phyloP scores from a whole-genome alignment of 2,329 filamentous ascomycete genomes.

The Colletotrichum siamense region DNA sequence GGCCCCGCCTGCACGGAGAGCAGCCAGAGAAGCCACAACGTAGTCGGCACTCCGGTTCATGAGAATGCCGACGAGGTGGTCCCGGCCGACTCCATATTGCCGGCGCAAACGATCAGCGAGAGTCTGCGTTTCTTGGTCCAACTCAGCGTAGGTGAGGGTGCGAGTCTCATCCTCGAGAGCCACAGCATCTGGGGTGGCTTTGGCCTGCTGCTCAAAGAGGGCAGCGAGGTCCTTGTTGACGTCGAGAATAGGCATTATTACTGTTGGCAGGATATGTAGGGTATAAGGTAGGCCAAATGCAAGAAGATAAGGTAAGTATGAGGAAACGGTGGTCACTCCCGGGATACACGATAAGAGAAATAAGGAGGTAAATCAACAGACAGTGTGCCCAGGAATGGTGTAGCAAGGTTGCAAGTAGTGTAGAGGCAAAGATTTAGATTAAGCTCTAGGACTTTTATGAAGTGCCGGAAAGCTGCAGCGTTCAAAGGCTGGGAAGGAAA shows the following conservation, averaged over 20 bases:
- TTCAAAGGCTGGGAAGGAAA: conserved; percentile 12
- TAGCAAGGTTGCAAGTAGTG: background rate
- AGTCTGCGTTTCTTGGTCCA: conserved; percentile 70
- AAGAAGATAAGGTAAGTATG: background rate
- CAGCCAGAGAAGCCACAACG: conserved; percentile 78
- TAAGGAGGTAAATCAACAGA: background rate
- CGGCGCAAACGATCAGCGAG: conserved; percentile 71
- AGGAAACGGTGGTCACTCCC: background rate
- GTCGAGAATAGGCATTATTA: conserved; percentile 70
- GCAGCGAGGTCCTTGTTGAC: conserved; percentile 74
- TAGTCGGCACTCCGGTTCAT: conserved; percentile 79
- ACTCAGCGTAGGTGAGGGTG: conserved; percentile 74
- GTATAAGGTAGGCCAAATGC: background rate
- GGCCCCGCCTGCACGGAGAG: conserved; percentile 79
- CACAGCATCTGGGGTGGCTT: conserved; percentile 70
- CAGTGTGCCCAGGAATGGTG: background rate
- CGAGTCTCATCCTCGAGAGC: conserved; percentile 74
- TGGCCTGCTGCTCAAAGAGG: conserved; percentile 73
- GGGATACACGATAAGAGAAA: background rate
- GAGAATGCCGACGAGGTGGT: conserved; percentile 77
- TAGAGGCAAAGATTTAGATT: background rate
- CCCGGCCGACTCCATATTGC: conserved; percentile 71
- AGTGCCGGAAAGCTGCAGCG: background rate
- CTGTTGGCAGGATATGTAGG: background rate
- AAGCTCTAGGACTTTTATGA: background rate